These are phyloP conservation scores for Podospora pseudoanserina DNA, from an alignment of 495 filamentous ascomycete species.

Conservation along the genomic window DNA sequence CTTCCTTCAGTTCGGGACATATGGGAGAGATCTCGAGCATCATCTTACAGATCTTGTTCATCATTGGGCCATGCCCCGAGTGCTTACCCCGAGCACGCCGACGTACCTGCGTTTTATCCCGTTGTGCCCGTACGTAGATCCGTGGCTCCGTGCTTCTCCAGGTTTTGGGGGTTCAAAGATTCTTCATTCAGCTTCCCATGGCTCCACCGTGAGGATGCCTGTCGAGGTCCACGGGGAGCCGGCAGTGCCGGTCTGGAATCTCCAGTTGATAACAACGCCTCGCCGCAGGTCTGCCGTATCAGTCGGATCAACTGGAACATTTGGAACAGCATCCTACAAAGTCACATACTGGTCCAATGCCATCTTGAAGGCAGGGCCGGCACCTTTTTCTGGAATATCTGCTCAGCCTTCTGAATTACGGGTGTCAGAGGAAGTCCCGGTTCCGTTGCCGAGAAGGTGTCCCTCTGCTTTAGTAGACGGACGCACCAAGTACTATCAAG, in stretches of 20 bases:
- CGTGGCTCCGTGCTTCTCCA: background rate
- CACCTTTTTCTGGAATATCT: background rate
- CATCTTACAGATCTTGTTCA: background rate
- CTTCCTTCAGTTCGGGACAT: background rate
- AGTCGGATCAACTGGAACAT: background rate
- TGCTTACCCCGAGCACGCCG: background rate
- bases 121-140: background rate
- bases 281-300: background rate
- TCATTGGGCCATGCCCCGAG: background rate
- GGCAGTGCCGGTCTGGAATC: background rate
- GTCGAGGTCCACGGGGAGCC: background rate
- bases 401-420: background rate
- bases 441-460: background rate
- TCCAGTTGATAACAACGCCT: background rate
- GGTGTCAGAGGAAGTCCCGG: background rate
- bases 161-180: background rate
- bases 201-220: background rate
- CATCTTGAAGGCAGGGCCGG: background rate
- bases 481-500: background rate
- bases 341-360: background rate
- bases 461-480: background rate
- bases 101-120: background rate
- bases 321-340: background rate
- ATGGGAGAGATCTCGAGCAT: background rate
- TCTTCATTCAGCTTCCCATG: background rate